Conservation (phyloP, 148 eudicot species). For the Vaccinium corymbosum region DNA sequence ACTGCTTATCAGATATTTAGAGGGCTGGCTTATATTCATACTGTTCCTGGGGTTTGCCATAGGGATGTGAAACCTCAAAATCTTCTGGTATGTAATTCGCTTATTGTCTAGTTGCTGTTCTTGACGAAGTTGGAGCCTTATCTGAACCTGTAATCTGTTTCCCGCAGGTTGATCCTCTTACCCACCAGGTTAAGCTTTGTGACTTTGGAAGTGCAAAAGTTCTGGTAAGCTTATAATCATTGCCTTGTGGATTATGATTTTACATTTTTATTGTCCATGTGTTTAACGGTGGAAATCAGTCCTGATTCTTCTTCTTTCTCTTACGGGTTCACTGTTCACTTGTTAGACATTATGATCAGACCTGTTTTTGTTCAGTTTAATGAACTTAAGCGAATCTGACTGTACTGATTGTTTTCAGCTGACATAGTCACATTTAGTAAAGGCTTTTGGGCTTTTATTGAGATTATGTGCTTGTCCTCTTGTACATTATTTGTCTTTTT, state of each 20-base stretch:
- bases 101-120: neutral
- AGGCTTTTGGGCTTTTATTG: neutral
- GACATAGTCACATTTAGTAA: neutral
- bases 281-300: neutral
- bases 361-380: neutral
- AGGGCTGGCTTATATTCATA: conserved; percentile 76
- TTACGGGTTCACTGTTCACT: neutral
- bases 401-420: neutral
- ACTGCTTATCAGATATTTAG: conserved; percentile 59
- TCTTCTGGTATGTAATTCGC: conserved; percentile 35
- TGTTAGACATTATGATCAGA: neutral
- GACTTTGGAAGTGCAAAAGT: conserved; percentile 96
- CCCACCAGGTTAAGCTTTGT: conserved; percentile 90
- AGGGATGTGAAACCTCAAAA: conserved; percentile 88
- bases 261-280: neutral
- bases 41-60: conserved; percentile 77
- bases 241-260: conserved; percentile 4
- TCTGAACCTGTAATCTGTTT: conserved; percentile 5
- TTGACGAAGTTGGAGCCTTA: neutral
- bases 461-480: neutral
- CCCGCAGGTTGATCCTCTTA: conserved; percentile 73
- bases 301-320: neutral
- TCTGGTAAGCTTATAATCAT: conserved; percentile 39
- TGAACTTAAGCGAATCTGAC: neutral
- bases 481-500: neutral